Base-by-base conservation (phyloP, 495 filamentous ascomycete species). In the Penicillium maclennaniae region DNA sequence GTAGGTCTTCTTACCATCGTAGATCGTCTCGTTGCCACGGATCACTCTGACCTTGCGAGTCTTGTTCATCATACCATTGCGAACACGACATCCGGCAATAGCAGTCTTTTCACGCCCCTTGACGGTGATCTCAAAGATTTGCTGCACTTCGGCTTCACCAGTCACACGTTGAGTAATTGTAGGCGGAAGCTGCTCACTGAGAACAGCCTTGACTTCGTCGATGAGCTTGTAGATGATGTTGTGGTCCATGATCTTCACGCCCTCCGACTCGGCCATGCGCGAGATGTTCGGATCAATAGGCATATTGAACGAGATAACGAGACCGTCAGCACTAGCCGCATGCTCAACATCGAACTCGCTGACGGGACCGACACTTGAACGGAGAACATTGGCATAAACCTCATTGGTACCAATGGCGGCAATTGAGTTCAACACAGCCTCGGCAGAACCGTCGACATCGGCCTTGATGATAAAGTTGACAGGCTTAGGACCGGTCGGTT, bases 221-320 rank as follows among this genome's bases (percentile, higher is more conserved):
- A 89, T 82, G 9, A 97, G 77, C 49, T 87, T 84, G 67, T 99
- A 97, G 58, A 99, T 99, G 59, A 99, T 83, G 56, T 87, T 96
- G 63, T 92, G 85, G 46, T 96, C 84, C 56, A 97, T 61, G 20
- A 99, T 86, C 39, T 69, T 73, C 31, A 98, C 91, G 9, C 84
- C 82, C 43, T 78, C 73, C 1, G 72, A 63, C 53, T 87, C 84
- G 1, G 93, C 93, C 62, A 87, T 72, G 7, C 80, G 78, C 34
- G 75, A 70, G 54, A 96, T 88, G 51, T 83, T 69, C 3, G 82
- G 79, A 10, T 91, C 84, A 16, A 89, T 76, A 7, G 76, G 60
- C 52, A 82, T 85, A 68, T 97, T 96, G 81, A 99, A 99, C 61
- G 86, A 87, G 62, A 99, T 75, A 49, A 99, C 77, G 42, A 80